Percentiles rank a stretch among this genome's conserved stretches.
Conservation (phyloP, 805 yeast genomes). For the Kockiozyma suomiensis region DNA sequence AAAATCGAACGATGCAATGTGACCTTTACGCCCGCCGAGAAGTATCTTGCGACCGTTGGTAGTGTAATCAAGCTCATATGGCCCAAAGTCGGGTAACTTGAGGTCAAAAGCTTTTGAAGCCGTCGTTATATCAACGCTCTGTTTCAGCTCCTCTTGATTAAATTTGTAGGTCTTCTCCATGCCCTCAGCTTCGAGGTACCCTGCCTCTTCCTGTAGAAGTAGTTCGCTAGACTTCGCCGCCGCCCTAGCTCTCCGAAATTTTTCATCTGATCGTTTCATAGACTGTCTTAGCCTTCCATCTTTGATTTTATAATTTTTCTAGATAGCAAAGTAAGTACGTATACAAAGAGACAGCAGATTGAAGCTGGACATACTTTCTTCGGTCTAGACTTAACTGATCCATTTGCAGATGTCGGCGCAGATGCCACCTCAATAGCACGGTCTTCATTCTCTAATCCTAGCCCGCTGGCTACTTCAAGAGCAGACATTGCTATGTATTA, state of each 20-base stretch:
- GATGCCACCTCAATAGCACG: neutral
- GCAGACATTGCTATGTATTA: conserved; percentile 1
- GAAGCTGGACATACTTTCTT: conserved; percentile 4
- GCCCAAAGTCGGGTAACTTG: conserved; percentile 77
- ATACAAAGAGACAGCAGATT: neutral
- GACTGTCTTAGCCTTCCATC: conserved; percentile 67
- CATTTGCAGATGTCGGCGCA: neutral
- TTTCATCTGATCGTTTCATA: conserved; percentile 66
- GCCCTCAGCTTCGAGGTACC: conserved; percentile 89
- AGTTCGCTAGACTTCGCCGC: conserved; percentile 87
- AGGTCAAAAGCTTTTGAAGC: conserved; percentile 73
- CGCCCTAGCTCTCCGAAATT: conserved; percentile 74
- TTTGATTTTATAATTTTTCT: conserved; percentile 41
- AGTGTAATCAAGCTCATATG: conserved; percentile 78
- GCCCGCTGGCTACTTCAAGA: neutral
- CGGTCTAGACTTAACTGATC: conserved; percentile 6
- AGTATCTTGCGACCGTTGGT: conserved; percentile 85
- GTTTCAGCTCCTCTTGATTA: conserved; percentile 73
- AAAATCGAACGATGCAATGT: conserved; percentile 96
- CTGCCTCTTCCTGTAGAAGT: conserved; percentile 79
- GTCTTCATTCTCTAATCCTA: neutral
- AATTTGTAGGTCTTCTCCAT: conserved; percentile 91
- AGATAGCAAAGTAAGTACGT: neutral
- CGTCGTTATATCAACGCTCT: conserved; percentile 75
- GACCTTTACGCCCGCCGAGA: conserved; percentile 90